Conservation (phyloP, 371 early-diverging fungal genomes). For the Rhizopus delemar region DNA sequence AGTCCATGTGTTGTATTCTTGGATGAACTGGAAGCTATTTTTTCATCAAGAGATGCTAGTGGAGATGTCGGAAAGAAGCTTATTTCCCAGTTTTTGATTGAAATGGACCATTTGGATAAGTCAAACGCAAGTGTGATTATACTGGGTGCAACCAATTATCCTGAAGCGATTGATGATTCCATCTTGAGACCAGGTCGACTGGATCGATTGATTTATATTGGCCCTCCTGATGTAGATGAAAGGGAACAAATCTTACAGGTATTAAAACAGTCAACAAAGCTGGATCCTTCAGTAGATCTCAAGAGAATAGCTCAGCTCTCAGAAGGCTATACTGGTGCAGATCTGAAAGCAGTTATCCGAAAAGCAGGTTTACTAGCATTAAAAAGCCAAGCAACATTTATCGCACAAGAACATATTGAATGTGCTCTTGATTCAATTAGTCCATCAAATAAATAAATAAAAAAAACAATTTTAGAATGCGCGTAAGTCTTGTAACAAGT, state of each 20-base stretch:
- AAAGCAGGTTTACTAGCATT: constrained; percentile 73
- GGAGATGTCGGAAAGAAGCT: constrained; percentile 69
- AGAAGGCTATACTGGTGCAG: constrained; percentile 77
- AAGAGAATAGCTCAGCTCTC: constrained; percentile 49
- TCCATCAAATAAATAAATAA: constrained; percentile 15
- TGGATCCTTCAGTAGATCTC: constrained; percentile 58
- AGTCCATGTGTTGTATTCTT: constrained; percentile 97
- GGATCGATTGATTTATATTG: constrained; percentile 82
- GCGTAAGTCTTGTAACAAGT: too few relatives aligned
- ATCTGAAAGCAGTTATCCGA: constrained; percentile 77
- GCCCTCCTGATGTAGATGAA: constrained; percentile 66
- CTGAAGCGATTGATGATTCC: constrained; percentile 75
- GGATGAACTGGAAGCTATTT: constrained; percentile 97
- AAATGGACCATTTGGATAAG: constrained; percentile 71
- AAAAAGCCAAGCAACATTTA: constrained; percentile 12
- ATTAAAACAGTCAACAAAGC: constrained; percentile 51
- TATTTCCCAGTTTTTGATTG: constrained; percentile 75
- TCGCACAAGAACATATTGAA: constrained; percentile 18
- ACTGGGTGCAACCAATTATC: constrained; percentile 91
- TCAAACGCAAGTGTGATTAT: constrained; percentile 60
- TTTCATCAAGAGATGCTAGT: constrained; percentile 58
- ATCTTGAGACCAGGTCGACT: constrained; percentile 89
- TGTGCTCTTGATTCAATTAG: constrained; percentile 13
- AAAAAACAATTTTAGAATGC: not conserved
- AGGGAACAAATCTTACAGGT: constrained; percentile 75